These are phyloP conservation scores for Fusarium humuli DNA, from an alignment of 2,329 filamentous ascomycete species.

Conservation along the genomic window DNA sequence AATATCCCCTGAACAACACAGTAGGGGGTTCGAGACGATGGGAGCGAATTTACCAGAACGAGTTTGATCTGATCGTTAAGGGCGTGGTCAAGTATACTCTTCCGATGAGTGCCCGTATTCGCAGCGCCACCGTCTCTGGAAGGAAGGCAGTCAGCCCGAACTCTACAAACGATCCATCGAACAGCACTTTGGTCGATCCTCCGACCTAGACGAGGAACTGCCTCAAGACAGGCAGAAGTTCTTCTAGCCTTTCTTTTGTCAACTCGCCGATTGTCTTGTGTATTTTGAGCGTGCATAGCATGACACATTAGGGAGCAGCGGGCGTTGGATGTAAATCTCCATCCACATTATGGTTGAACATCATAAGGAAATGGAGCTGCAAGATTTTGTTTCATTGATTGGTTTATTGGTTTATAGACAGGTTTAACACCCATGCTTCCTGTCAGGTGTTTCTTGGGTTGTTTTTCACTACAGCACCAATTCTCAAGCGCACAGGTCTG, in stretches of 20 bases:
- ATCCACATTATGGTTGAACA: slow-evolving; percentile 49
- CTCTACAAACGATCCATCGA: slow-evolving; percentile 72
- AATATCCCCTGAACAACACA: slow-evolving; percentile 88
- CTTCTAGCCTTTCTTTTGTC: slow-evolving; percentile 45
- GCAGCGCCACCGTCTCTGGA: slow-evolving; percentile 70
- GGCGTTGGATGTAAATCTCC: slow-evolving; percentile 52
- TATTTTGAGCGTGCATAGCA: slow-evolving; percentile 54
- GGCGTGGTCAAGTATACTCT: slow-evolving; percentile 87
- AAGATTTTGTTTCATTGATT: slow-evolving; percentile 40
- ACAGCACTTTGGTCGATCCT: slow-evolving; percentile 70
- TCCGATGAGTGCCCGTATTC: slow-evolving; percentile 69
- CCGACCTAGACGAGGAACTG: slow-evolving; percentile 32
- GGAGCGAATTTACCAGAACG: slow-evolving; percentile 90
- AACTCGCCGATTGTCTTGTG: slow-evolving; percentile 42
- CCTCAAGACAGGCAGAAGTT: slow-evolving; percentile 24
- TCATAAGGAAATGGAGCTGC: slow-evolving; percentile 43
- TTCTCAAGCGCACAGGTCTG: slow-evolving; percentile 12
- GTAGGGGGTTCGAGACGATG: slow-evolving; percentile 86
- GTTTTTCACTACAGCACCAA: slow-evolving; percentile 24
- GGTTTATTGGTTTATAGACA: slow-evolving; percentile 47
- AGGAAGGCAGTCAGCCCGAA: slow-evolving; percentile 71
- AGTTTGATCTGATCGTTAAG: slow-evolving; percentile 92
- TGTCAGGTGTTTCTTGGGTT: slow-evolving; percentile 48
- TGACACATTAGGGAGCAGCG: slow-evolving; percentile 49
- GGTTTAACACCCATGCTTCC: slow-evolving; percentile 32